Base-by-base conservation (phyloP, 257 asterid genomes). In the Solanum lycopersicoides region DNA sequence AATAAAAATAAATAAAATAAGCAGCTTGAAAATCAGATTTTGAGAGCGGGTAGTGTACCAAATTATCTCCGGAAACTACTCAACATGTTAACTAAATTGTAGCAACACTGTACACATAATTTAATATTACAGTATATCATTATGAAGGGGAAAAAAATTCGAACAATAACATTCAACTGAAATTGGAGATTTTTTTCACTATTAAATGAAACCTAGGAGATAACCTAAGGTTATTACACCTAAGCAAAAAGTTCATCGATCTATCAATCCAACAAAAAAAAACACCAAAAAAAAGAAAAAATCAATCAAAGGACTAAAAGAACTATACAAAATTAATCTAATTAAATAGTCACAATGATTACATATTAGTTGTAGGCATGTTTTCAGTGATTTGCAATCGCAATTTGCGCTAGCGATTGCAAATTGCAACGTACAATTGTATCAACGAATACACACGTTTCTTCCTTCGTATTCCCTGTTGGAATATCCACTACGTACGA, bases 401-500 rank as follows among this genome's bases (percentile, higher is more conserved):
- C 95, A 35, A 94, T 91, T 80, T 93, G 93, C 18, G 95, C 93
- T 47, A 96, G 89, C 0, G 98, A 96, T 87, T 92, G 98, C 83
- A 96, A 89, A 88, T 96, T 96, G 88, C 98, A 96, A 87, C 92
- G 89, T 10, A 96, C 95, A 82, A 96, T 96, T 2, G 99, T 96
- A 34, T 95, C 97, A 9, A 90, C 98, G 83, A 96, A 96, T 7
- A 93, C 92, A 41, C 93, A 91, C 44, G 99, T 96, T 37, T 96
- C 99, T 14, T 96, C 99, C 63, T 74, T 87, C 0, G 98, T 95
- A 72, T 96, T 96, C 89, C 96, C 99, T 84, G 35, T 91, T 50
- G 99, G 98, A n/a, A 94, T 89, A 71, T 96, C 99, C 66, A 96
- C 99, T 53, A 95, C 96, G 68, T 95, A 96, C 42, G 98, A 96